Evolutionary conservation across 345 rosid species (phyloP), one percentile per base, ranked within the genome.

Genomic region (Adansonia digitata): DNA sequence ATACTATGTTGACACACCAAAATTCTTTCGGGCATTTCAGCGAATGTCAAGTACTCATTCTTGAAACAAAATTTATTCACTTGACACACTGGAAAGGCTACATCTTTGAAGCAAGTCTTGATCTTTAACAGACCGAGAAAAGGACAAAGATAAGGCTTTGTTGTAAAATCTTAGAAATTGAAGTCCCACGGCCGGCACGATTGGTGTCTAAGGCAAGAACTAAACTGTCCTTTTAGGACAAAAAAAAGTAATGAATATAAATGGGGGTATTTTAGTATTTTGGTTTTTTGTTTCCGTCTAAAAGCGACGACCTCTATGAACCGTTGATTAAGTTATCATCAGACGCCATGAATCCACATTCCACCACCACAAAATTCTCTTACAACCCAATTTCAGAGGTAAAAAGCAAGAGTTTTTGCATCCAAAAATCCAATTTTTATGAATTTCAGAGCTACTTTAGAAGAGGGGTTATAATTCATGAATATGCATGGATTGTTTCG

Each of bases 401-500:
- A 20, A 20, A 39, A 12, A 64, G 45, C 15, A 26, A 39, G 48
- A 61, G 43, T 20, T 43, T 66, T 42, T 67, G 53, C 37, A 24
- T 43, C 20, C 20, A 35, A 24, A 52, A 71, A 12, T 12, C 26
- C 20, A 45, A 26, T 9, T n/a, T 62, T 71, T 48, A 60, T 73
- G 98, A 24, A 71, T 48, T 37, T 53, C 26, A 64, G 45, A 74
- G 27, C 35, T 24, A 8, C 51, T 24, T 22, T 14, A 74, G 15
- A 66, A 64, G 52, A 55, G 22, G 59, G 60, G 9, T 46, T 37
- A n/a, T n/a, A 46, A 57, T 45, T 15, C 27, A 69, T 57, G 79
- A 76, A 69, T 77, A 82, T 75, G 80, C 75, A 72, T 68, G 82
- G 78, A 77, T 79, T 78, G 77, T 62, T 63, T 61, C 49, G 61